A percentile compares a stretch with the other conserved stretches of the same genome.
Conservation (phyloP, 208 protist species). For the Crithidia sp. region DNA sequence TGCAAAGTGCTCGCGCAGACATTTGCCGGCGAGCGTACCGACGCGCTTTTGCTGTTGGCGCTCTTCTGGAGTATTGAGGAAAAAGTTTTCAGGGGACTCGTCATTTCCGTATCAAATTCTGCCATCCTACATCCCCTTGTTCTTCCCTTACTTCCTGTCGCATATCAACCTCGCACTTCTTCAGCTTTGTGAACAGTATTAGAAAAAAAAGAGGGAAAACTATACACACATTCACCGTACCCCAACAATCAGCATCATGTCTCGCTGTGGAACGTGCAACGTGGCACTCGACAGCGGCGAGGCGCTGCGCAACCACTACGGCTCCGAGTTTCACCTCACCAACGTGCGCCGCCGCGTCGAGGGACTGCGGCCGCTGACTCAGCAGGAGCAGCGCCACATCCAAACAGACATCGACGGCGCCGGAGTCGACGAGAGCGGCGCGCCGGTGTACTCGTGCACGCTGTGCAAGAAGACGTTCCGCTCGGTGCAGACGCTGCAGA, state of each 20-base stretch:
- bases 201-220: too few species aligned
- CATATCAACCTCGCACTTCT: too few species aligned
- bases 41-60: too few species aligned
- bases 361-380: slow-evolving; percentile 68
- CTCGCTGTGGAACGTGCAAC: slow-evolving; percentile 83
- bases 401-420: slow-evolving; percentile 31
- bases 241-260: slow-evolving; percentile 15
- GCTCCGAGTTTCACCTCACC: slow-evolving; percentile 74
- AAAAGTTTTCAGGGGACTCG: too few species aligned
- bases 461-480: slow-evolving; percentile 92
- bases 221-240: too few species aligned
- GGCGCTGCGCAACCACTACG: slow-evolving; percentile 73
- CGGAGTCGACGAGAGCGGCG: slow-evolving; percentile 37
- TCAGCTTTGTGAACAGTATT: too few species aligned
- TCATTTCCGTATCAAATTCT: too few species aligned
- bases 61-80: too few species aligned
- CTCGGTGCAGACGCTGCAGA: slow-evolving; percentile 89
- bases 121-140: too few species aligned
- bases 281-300: slow-evolving; percentile 58
- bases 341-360: slow-evolving; percentile 90
- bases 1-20: too few species aligned
- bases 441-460: slow-evolving; percentile 83
- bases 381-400: slow-evolving; percentile 53
- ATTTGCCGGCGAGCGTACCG: too few species aligned
- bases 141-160: too few species aligned